Base-by-base conservation (phyloP, 2,329 filamentous ascomycete genomes). In the Fusarium sp. region DNA sequence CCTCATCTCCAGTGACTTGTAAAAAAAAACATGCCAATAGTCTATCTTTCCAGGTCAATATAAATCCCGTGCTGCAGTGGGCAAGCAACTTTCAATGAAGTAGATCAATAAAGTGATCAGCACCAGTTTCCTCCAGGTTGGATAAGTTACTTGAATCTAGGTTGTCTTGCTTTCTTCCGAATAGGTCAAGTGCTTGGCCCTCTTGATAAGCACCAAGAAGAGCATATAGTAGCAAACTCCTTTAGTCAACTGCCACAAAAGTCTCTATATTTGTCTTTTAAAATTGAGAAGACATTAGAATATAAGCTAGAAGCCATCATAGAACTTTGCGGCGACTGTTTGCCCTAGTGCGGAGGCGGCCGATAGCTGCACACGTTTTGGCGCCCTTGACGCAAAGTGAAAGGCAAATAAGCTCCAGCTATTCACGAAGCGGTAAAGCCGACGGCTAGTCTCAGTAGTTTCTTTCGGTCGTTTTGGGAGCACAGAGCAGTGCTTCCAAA, bases 371-470 rank as follows among this genome's bases (percentile, higher is more conserved):
- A 50, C 35, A 59, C 37, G 64, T 18, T 45, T 44, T 46, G 27
- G 58, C 38, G 46, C 59, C 26, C 35, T 13, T 17, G 20, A 20
- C n/a, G 26, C 23, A 38, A 46, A 67, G 40, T 44, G 20, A 35
- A 42, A 45, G 20, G 38, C n/a, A 50, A 44, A 67, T 54, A 55
- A 67, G 37, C 38, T 57, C 45, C 17, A 68, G 44, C 32, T 69
- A 64, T 58, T 42, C 41, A 59, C 37, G 35, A 45, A 67, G 35
- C 54, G 63, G 67, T 37, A 52, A 64, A 41, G 40, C 68, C 67
- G 67, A 64, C 32, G 35, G 33, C 38, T 26, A 56, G 41, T 32
- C 18, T 33, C 30, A 20, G 18, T 15, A 64, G 48, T n/a, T 20
- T 41, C 42, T n/a, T 20, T 41, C 42, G 52, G 35, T 59, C 32